Evolutionary conservation across 2,329 filamentous ascomycete genomes (phyloP), one percentile per base, ranked within the genome.

Genomic region (Calonectria honghensis): DNA sequence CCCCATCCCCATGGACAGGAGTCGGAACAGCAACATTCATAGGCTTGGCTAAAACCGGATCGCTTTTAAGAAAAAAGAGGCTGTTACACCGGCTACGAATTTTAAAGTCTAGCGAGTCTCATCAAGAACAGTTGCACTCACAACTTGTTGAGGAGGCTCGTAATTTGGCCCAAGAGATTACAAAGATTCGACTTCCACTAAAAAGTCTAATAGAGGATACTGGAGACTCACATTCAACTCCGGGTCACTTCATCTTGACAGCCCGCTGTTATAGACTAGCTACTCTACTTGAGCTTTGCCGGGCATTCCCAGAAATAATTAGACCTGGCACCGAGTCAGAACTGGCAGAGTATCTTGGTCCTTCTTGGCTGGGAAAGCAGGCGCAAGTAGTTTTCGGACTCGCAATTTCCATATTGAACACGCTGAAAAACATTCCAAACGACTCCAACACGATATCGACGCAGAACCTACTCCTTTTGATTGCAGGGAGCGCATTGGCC

Each of bases 1-100:
- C 74, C 18, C 74, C 76, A 1, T 73, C 65, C 14, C 77, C 77
- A 0, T 78, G 76, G 77, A 76, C 77, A 0, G 77, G 77, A 27
- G 54, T 78, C 0, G 77, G 66, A 1, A 77, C 75, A 0, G 51
- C 72, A 1, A 31, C 76, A 1, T 61, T 77, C 1, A 71, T 78
- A 4, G 41, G 18, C 3, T 24, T 79, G 1, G 73, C 75, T 13
- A 74, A 73, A 24, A 31, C 64, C 0, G 68, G 65, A 0, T 66
- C 69, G 1, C 37, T 78, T 0, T 39, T 78, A 1, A 39, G 75
- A 6, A 77, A 73, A 20, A 77, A 71, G 10, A 63, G 71, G 27
- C 14, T 61, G 1, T 5, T 78, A 9, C 57, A 59, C 6, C 39
- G 39, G 7, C 48, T 76, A 3, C 20, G 27, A 1, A 29, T 77